A percentile compares a stretch with the other conserved stretches of the same genome.
These are phyloP conservation scores for Mariannaea elegans DNA, from an alignment of 2,329 filamentous ascomycete species.

Conservation along the genomic window DNA sequence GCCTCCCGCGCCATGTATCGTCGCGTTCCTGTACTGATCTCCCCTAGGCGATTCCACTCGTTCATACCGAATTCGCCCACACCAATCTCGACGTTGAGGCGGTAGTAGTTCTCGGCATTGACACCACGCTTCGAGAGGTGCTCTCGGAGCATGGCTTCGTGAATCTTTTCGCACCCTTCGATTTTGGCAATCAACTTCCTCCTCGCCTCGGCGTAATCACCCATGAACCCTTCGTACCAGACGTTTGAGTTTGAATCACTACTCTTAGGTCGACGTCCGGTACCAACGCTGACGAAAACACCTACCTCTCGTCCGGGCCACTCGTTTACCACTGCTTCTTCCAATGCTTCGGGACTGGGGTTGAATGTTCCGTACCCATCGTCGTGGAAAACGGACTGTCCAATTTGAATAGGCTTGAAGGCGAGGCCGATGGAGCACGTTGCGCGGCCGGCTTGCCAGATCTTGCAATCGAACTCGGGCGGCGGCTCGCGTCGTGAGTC, in stretches of 20 bases:
- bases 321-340: constrained; percentile 91
- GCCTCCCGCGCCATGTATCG: constrained; percentile 79
- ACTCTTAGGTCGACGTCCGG: constrained; percentile 77
- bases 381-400: constrained; percentile 93
- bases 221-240: constrained; percentile 95
- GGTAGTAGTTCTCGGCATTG: constrained; percentile 90
- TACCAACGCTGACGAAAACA: constrained; percentile 93
- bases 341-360: constrained; percentile 82
- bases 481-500: constrained; percentile 92
- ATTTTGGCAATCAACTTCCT: constrained; percentile 88
- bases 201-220: constrained; percentile 90
- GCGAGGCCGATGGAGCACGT: constrained; percentile 90
- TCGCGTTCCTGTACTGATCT: constrained; percentile 92
- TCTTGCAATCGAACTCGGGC: constrained; percentile 91
- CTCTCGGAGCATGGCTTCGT: constrained; percentile 84
- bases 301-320: constrained; percentile 95
- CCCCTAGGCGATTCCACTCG: constrained; percentile 92
- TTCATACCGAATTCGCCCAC: constrained; percentile 99
- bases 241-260: constrained; percentile 76
- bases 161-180: constrained; percentile 91
- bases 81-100: constrained; percentile 95
- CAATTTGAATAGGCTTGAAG: constrained; percentile 95
- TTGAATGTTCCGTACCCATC: constrained; percentile 94
- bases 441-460: constrained; percentile 97
- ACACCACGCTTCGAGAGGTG: constrained; percentile 81